Percentiles rank a stretch among this genome's conserved stretches.
These are phyloP conservation scores for Alternaria atra DNA, from an alignment of 2,329 filamentous ascomycete species.

Conservation along the genomic window DNA sequence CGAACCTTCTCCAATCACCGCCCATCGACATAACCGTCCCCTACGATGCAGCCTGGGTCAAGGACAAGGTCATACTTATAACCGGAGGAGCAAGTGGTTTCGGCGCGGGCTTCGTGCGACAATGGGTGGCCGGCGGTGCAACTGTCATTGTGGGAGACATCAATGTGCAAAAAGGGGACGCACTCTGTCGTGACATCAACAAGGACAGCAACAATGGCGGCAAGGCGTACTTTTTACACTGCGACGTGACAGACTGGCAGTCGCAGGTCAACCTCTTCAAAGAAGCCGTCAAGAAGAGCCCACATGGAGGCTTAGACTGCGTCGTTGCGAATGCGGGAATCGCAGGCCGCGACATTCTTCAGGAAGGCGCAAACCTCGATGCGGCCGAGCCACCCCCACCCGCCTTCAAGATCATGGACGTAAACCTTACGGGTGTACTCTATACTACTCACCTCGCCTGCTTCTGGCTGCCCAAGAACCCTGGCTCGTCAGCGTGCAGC, in stretches of 20 bases:
- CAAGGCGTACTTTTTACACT: constrained; percentile 65
- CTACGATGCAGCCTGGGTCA: constrained; percentile 50
- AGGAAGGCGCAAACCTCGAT: constrained; percentile 57
- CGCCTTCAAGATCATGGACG: constrained; percentile 63
- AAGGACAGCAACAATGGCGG: constrained; percentile 49
- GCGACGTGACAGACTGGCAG: constrained; percentile 72
- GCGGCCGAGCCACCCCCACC: constrained; percentile 60
- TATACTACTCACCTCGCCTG: constrained; percentile 73
- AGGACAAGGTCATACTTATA: constrained; percentile 50
- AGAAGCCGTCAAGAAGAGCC: constrained; percentile 63
- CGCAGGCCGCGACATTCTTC: constrained; percentile 57
- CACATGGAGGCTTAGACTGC: constrained; percentile 65
- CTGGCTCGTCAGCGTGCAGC: constrained; percentile 51
- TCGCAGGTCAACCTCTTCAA: constrained; percentile 72
- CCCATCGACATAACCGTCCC: constrained; percentile 48
- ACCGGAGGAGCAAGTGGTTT: constrained; percentile 54
- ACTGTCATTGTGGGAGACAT: constrained; percentile 72
- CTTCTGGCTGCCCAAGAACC: constrained; percentile 65
- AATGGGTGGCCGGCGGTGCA: constrained; percentile 56
- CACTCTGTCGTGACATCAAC: constrained; percentile 64
- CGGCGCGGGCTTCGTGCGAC: constrained; percentile 49
- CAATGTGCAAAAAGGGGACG: constrained; percentile 62
- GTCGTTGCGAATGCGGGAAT: constrained; percentile 75
- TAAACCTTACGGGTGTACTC: constrained; percentile 70
- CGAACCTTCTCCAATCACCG: constrained; percentile 47